Percentiles rank a stretch among this genome's conserved stretches.
Evolutionary conservation across 2,329 filamentous ascomycete species (phyloP).

Genomic region (Hirsutella thompsonii): DNA sequence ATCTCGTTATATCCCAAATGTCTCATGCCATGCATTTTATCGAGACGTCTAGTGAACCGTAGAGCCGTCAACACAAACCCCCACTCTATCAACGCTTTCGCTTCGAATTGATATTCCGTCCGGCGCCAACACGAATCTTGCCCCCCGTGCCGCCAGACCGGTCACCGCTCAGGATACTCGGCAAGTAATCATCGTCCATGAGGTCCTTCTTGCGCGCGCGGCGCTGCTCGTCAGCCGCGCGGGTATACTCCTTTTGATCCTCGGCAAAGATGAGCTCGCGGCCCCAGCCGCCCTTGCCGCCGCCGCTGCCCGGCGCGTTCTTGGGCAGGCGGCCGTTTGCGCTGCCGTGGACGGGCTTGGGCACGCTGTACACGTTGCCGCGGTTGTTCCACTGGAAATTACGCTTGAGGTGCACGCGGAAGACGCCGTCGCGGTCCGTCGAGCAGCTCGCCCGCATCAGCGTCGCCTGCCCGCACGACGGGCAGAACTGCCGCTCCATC

Average conservation of each 20-base stretch:
- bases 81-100: slow-evolving; percentile 35
- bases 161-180: slow-evolving; percentile 71
- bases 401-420: slow-evolving; percentile 77
- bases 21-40: no score
- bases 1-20: no score
- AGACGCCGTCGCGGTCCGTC: slow-evolving; percentile 67
- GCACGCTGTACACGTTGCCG: slow-evolving; percentile 84
- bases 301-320: slow-evolving; percentile 66
- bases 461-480: slow-evolving; percentile 76
- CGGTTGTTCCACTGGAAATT: slow-evolving; percentile 96
- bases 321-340: slow-evolving; percentile 62
- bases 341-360: slow-evolving; percentile 74
- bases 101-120: slow-evolving; percentile 72
- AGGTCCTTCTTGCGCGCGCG: slow-evolving; percentile 63
- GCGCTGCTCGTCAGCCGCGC: slow-evolving; percentile 49
- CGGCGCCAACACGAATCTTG: slow-evolving; percentile 70
- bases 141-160: slow-evolving; percentile 45
- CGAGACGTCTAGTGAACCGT: no score
- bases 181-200: slow-evolving; percentile 92
- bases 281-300: slow-evolving; percentile 83
- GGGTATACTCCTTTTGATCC: slow-evolving; percentile 87
- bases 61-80: no score
- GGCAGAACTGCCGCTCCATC: slow-evolving; percentile 84
- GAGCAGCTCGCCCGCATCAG: slow-evolving; percentile 77
- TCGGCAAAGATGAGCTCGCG: slow-evolving; percentile 73